A percentile compares a stretch with the other conserved stretches of the same genome.
phyloP scores from a whole-genome alignment of 805 yeast species.

The Grigorovia yakushimaensis region DNA sequence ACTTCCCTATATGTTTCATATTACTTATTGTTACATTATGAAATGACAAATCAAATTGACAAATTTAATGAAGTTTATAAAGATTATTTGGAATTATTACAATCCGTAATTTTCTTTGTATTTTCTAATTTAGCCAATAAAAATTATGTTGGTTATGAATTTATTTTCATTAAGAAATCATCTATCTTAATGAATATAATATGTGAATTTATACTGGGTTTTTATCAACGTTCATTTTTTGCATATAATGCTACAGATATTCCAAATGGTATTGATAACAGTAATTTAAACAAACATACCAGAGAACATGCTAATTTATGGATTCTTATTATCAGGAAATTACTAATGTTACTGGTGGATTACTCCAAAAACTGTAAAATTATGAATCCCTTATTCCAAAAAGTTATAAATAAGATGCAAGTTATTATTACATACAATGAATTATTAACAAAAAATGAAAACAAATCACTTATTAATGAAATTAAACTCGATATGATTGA shows the following conservation, averaged over 20 bases:
- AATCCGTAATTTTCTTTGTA: slow-evolving; percentile 23
- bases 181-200: slow-evolving; percentile 16
- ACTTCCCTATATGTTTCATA: slow-evolving; percentile 16
- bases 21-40: slow-evolving; percentile 21
- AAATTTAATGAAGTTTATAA: slow-evolving; percentile 13
- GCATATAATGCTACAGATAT: slow-evolving; percentile 3
- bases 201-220: slow-evolving; percentile 19
- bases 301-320: slow-evolving; percentile 13
- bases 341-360: slow-evolving; percentile 22
- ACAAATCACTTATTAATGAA: neutral
- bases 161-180: slow-evolving; percentile 22
- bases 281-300: neutral
- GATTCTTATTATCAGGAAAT: slow-evolving; percentile 15
- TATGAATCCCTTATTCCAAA: slow-evolving; percentile 11
- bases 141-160: slow-evolving; percentile 26
- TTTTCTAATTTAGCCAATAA: slow-evolving; percentile 26
- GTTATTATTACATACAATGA: slow-evolving; percentile 5
- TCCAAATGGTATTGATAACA: neutral
- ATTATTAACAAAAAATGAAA: neutral
- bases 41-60: slow-evolving; percentile 10
- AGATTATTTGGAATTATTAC: slow-evolving; percentile 19
- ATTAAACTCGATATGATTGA: neutral
- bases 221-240: slow-evolving; percentile 15
- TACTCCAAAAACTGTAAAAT: slow-evolving; percentile 24
- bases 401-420: slow-evolving; percentile 11